Base-by-base conservation (phyloP, 805 yeast species). In the Metschnikowia hibisci region DNA sequence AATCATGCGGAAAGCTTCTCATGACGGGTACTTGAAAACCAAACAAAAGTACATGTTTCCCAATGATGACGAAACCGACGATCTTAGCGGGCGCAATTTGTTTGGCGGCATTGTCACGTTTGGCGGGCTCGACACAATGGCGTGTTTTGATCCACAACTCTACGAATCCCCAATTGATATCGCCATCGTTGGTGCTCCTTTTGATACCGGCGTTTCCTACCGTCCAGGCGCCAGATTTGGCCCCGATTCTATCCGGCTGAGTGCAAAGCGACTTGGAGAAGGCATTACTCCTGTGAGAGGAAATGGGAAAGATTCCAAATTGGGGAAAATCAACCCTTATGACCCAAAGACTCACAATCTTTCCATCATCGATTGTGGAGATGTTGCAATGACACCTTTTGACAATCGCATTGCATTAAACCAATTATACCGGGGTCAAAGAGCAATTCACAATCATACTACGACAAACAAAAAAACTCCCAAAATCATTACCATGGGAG, bases 331-430 rank as follows among this genome's bases (percentile, higher is more conserved):
- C 38, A 77, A 81, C 52, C 87, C 87, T 4, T 81, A 78, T 57
- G 68, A 71, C 42, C 57, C 64, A 32, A 67, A 23, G 6, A 51
- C 62, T 15, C 72, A 67, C 48, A 66, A 67, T 47, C 55, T 49
- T 26, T 31, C 56, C 13, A 56, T 59, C 12, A 60, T 82, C 5
- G 88, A 82, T 60, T 82, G 88, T 59, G 82, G 82, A 23, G 88
- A 82, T 58, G 77, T 82, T 32, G 81, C 85, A 10, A 74, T 82
- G 53, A 75, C 84, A 2, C 87, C 88, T 7, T 74, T 82, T 61
- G 87, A 82, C 60, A 81, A 81, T 57, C 57, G 73, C 14, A 63
- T 82, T 41, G 87, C 87, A 0, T 64, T 82, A 51, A 66, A 73
- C 57, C 87, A 82, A 57, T 74, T 82, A 72, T 78, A 77, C 53